Evolutionary conservation across 306 rosid species (phyloP).

Genomic region (Begonia fuchsioides): DNA sequence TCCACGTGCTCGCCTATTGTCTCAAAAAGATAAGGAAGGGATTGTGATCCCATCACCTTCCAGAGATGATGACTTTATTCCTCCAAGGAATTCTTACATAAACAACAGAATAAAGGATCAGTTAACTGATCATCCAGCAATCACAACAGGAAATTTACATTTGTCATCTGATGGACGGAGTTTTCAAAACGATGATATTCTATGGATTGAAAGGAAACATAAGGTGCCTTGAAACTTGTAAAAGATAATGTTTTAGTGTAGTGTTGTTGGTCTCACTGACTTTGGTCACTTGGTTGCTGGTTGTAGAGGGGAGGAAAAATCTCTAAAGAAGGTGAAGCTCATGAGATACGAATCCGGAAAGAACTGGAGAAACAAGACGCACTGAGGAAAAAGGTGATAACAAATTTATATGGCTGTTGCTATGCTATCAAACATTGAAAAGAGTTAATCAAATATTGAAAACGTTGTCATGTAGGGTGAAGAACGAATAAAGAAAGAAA

Average conservation of each 20-base stretch:
- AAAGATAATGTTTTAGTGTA: too few relatives aligned
- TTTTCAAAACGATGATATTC: slow-evolving; percentile 24
- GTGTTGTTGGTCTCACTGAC: too few relatives aligned
- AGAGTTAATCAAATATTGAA: slow-evolving; percentile 8
- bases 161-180: slow-evolving; percentile 39
- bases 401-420: not conserved
- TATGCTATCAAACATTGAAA: too few relatives aligned
- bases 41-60: slow-evolving; percentile 45
- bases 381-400: slow-evolving; percentile 65
- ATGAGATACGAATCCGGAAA: slow-evolving; percentile 68
- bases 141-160: slow-evolving; percentile 45
- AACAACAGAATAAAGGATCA: slow-evolving; percentile 34
- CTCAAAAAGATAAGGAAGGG: slow-evolving; percentile 57
- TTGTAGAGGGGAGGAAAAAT: slow-evolving; percentile 55
- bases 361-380: slow-evolving; percentile 92
- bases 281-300: slow-evolving; percentile 5
- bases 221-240: slow-evolving; percentile 42
- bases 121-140: slow-evolving; percentile 36
- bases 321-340: slow-evolving; percentile 68
- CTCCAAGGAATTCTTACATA: slow-evolving; percentile 40
- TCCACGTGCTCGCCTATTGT: slow-evolving; percentile 48
- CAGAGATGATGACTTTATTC: slow-evolving; percentile 28
- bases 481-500: slow-evolving; percentile 74
- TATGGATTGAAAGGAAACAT: slow-evolving; percentile 63
- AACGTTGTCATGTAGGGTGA: slow-evolving; percentile 39